Evolutionary conservation across 2,329 filamentous ascomycete genomes (phyloP).

Genomic region (Nothophaeocryptopus gaeumannii): DNA sequence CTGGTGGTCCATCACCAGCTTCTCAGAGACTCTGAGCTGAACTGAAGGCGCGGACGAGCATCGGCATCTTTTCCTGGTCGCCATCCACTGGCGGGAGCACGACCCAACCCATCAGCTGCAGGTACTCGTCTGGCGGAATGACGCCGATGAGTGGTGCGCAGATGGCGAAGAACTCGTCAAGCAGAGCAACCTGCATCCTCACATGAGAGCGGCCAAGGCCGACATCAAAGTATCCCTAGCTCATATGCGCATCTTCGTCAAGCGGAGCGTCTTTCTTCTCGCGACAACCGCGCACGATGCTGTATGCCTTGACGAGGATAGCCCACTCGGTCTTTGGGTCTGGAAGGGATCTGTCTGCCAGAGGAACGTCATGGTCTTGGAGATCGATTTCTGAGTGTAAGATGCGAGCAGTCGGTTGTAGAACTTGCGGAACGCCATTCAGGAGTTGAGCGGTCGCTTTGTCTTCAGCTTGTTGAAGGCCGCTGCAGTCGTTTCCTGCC

Average conservation of each 20-base stretch:
- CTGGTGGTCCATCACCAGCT: too few species aligned
- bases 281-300: constrained; percentile 49
- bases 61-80: constrained; percentile 5
- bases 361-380: constrained; percentile 47
- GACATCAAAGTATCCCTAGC: too few species aligned
- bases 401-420: constrained; percentile 16
- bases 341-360: constrained; percentile 51
- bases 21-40: too few species aligned
- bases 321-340: neutral
- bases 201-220: too few species aligned
- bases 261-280: constrained; percentile 49
- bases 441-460: constrained; percentile 17
- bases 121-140: constrained; percentile 46
- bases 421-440: constrained; percentile 20
- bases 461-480: too few species aligned
- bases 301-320: constrained; percentile 11
- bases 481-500: too few species aligned
- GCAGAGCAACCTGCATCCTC: constrained; percentile 46
- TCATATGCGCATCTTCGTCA: constrained; percentile 26
- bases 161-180: constrained; percentile 49
- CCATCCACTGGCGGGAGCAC: constrained; percentile 26
- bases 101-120: constrained; percentile 48
- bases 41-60: neutral
- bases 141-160: constrained; percentile 50
- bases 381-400: constrained; percentile 51